Conservation (phyloP, 345 rosid genomes). For the Iberis pinnata region DNA sequence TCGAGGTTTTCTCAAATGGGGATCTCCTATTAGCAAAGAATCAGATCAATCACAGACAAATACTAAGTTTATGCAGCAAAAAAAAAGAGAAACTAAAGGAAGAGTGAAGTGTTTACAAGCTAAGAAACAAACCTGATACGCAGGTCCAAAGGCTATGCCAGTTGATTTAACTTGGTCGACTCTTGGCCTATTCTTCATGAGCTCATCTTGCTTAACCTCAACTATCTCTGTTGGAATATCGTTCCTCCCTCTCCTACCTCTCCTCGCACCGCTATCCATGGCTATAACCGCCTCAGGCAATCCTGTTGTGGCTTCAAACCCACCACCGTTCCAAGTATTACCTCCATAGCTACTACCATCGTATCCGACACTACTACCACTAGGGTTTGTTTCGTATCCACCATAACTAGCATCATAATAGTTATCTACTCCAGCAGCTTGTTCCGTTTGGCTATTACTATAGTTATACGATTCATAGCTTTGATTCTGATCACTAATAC, state of each 20-base stretch:
- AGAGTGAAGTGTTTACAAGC: conserved; percentile 9
- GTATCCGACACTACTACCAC: conserved; percentile 30
- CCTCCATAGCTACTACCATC: conserved; percentile 31
- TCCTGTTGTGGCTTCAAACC: conserved; percentile 19
- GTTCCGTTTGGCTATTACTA: conserved; percentile 25
- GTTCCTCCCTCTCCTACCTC: conserved; percentile 71
- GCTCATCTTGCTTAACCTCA: conserved; percentile 94
- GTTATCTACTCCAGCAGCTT: conserved; percentile 26
- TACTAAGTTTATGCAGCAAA: conserved; percentile 6
- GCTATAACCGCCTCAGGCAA: conserved; percentile 30
- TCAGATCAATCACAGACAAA: background rate
- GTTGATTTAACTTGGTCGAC: conserved; percentile 79
- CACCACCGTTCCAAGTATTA: conserved; percentile 34
- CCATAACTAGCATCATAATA: conserved; percentile 27
- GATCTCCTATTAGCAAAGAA: background rate
- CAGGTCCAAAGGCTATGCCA: conserved; percentile 91
- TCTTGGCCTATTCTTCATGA: conserved; percentile 88
- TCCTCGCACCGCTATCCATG: conserved; percentile 34
- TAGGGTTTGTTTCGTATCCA: conserved; percentile 34
- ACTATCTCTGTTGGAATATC: conserved; percentile 59
- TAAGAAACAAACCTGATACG: conserved; percentile 70
- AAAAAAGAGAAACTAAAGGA: background rate
- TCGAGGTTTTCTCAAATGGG: background rate
- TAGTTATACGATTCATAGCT: conserved; percentile 24
- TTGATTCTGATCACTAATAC: conserved; percentile 21